phyloP scores from a whole-genome alignment of 2,329 filamentous ascomycete species.

The Cyclaneusma minus region DNA sequence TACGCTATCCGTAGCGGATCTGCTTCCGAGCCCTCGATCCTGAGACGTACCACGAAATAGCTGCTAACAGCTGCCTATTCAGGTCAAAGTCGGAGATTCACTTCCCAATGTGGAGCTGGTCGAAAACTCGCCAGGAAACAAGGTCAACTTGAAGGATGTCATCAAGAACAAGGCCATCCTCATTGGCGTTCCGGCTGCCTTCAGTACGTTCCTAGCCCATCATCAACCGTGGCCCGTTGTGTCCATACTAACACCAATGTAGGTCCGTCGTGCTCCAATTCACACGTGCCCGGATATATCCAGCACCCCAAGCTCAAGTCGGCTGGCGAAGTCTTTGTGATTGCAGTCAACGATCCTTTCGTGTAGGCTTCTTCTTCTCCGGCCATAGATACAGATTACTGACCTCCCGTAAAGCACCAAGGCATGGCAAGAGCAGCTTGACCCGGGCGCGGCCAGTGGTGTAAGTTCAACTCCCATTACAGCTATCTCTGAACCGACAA shows the following conservation, averaged over 20 bases:
- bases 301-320: constrained; percentile 62
- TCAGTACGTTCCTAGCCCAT: constrained; percentile 29
- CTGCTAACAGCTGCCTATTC: too few relatives aligned
- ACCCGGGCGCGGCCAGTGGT: constrained; percentile 58
- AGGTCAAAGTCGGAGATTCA: constrained; percentile 67
- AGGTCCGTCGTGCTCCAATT: constrained; percentile 47
- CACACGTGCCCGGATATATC: constrained; percentile 78
- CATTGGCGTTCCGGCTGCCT: constrained; percentile 72
- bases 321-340: constrained; percentile 74
- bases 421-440: constrained; percentile 67
- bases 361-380: constrained; percentile 45
- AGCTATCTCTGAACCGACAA: too few relatives aligned
- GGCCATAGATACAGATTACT: constrained; percentile 1
- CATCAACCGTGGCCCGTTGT: too few relatives aligned
- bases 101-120: constrained; percentile 66
- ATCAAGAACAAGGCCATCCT: constrained; percentile 59
- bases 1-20: too few relatives aligned
- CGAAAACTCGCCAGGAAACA: constrained; percentile 80
- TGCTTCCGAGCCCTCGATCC: too few relatives aligned
- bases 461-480: constrained; percentile 38
- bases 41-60: too few relatives aligned
- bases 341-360: constrained; percentile 88
- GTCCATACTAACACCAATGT: constrained; percentile 1
- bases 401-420: constrained; percentile 63
- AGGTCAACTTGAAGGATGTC: constrained; percentile 74